Conservation (phyloP, 352 stramenopile species). For the Globisporangium rhizosaccharum region DNA sequence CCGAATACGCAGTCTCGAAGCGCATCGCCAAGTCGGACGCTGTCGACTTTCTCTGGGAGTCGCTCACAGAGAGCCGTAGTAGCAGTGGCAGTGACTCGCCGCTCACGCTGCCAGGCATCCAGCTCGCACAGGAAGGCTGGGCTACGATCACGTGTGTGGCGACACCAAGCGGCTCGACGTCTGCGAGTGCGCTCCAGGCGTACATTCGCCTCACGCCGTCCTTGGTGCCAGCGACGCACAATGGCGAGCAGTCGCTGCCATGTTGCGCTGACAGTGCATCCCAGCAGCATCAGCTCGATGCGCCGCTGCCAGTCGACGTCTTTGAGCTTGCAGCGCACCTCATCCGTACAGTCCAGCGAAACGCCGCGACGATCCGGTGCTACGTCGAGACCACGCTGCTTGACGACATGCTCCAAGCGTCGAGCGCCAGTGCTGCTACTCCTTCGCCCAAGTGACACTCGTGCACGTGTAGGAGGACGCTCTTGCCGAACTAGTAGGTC, state of each 20-base stretch:
- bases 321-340: slow-evolving; percentile 10
- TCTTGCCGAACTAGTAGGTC: no score
- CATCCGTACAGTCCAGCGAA: slow-evolving; percentile 21
- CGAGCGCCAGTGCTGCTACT: neutral
- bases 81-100: neutral
- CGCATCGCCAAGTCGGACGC: slow-evolving; percentile 14
- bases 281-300: neutral
- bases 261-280: no score
- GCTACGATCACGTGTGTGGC: neutral
- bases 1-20: slow-evolving; percentile 19
- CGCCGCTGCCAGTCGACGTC: neutral
- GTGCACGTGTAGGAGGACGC: no score
- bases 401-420: slow-evolving; percentile 5
- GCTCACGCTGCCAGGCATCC: neutral
- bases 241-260: neutral
- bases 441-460: no score
- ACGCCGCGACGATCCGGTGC: slow-evolving; percentile 24
- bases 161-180: neutral
- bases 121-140: slow-evolving; percentile 10
- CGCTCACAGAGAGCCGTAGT: slow-evolving; percentile 2
- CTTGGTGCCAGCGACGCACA: slow-evolving; percentile 2
- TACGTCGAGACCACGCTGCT: slow-evolving; percentile 28
- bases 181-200: slow-evolving; percentile 9
- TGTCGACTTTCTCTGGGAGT: slow-evolving; percentile 8
- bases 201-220: slow-evolving; percentile 27